phyloP scores from a whole-genome alignment of 2,329 filamentous ascomycete species.

The Exophiala bonariae region DNA sequence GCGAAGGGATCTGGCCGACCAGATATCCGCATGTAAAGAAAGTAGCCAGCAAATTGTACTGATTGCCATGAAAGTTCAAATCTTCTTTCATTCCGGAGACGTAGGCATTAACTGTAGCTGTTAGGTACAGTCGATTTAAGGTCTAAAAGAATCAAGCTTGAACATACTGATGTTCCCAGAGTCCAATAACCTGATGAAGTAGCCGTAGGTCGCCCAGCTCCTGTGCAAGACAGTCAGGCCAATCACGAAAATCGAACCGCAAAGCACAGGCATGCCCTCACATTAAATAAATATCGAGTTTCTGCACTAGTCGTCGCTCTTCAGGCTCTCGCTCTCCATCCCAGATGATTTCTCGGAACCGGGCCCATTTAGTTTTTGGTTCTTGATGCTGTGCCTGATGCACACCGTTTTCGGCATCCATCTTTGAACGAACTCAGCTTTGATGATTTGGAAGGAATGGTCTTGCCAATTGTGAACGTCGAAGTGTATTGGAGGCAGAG shows the following conservation, averaged over 20 bases:
- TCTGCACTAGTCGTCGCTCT: slow-evolving; percentile 38
- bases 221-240: slow-evolving; percentile 2
- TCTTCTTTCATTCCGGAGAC: slow-evolving; percentile 38
- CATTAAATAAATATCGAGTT: slow-evolving; percentile 40
- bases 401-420: no score
- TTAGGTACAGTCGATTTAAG: no score
- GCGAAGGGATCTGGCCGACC: slow-evolving; percentile 33
- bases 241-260: no score
- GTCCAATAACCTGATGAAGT: slow-evolving; percentile 31
- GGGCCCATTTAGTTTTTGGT: not conserved
- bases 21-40: slow-evolving; percentile 21
- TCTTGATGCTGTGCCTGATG: no score
- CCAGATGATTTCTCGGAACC: slow-evolving; percentile 7
- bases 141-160: not conserved
- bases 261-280: no score
- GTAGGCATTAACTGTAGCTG: slow-evolving; percentile 34
- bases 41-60: slow-evolving; percentile 32
- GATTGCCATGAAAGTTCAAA: slow-evolving; percentile 32
- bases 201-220: slow-evolving; percentile 42
- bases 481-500: not conserved
- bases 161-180: slow-evolving; percentile 11
- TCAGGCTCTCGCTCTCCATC: slow-evolving; percentile 24
- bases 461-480: no score
- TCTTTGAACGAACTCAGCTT: no score
- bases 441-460: no score